Base-by-base conservation (phyloP, 768 basidiomycete species). In the Pholiota conissans region DNA sequence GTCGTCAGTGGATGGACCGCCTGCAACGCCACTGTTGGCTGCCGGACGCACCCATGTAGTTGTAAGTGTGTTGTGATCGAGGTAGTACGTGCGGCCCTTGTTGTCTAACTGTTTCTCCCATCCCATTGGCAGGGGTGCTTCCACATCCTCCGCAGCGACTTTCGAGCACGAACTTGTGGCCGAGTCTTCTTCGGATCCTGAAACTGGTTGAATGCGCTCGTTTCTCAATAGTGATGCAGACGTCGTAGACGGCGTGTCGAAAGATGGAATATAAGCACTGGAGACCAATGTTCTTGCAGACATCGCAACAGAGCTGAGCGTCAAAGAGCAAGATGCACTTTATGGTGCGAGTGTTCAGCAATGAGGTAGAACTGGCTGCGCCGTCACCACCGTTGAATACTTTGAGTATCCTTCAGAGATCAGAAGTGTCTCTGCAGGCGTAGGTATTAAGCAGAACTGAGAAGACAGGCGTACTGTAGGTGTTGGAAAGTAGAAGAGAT, bases 1-100 rank as follows among this genome's bases (percentile, higher is more conserved):
- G 10, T 48, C 57, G 18, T 58, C 59, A 22, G 53, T 57, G 2
- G 49, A 35, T 61, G 58, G 6, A 64, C 48, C 26, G 52, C 40
- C 30, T 69, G 68, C n/a, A 66, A 57, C 3, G 67, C 52, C 22
- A 45, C 30, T 32, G 26, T 63, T 61, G 27, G 65, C 18, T 37
- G 60, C 14, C 29, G 63, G 65, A 53, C 85, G 81, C 60, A 82
- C 79, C 93, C 93, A 94, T 5, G 90, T 88, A 34, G 93, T 93
- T 3, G 83, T 81, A 54, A 89, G 82, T 3, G 84, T 83, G 62
- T 83, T 87, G 69, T 94, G 93, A 69, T 95, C 92, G 58, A 94
- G 90, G 67, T 89, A 94, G 71, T 95, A 95, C 22, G 82, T 73
- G 49, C 92, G 74, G 5, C 85, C 86, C 55, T 86, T 81, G 32